phyloP scores from a whole-genome alignment of 805 yeast genomes.

The Saturnispora quitensis region DNA sequence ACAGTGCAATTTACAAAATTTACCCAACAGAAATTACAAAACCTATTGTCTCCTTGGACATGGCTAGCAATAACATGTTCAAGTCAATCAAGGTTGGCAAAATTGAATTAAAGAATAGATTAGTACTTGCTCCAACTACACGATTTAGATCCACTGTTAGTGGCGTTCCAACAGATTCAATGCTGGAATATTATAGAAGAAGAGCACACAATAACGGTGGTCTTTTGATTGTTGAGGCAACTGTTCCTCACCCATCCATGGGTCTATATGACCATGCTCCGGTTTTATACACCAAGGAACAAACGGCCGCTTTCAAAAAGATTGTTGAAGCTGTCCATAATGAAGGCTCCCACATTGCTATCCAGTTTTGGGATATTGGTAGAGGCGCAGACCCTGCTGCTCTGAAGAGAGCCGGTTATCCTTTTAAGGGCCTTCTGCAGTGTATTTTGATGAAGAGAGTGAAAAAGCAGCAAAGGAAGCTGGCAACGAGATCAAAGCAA shows the following conservation, averaged over 20 bases:
- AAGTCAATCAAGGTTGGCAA: slow-evolving; percentile 34
- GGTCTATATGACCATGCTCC: slow-evolving; percentile 37
- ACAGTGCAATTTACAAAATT: too few species aligned
- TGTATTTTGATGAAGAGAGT: slow-evolving; percentile 29
- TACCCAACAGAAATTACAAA: neutral
- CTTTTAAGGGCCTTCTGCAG: slow-evolving; percentile 31
- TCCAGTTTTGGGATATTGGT: slow-evolving; percentile 49
- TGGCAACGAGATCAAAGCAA: slow-evolving; percentile 38
- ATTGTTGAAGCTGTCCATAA: slow-evolving; percentile 42
- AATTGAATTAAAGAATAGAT: slow-evolving; percentile 30
- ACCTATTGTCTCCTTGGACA: neutral
- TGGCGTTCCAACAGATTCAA: slow-evolving; percentile 35
- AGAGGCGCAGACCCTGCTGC: slow-evolving; percentile 30
- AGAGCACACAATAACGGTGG: slow-evolving; percentile 51
- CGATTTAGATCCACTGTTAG: too few species aligned
- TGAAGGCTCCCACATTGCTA: slow-evolving; percentile 35
- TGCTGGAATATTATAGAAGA: slow-evolving; percentile 45
- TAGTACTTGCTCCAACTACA: slow-evolving; percentile 18
- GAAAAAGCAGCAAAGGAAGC: slow-evolving; percentile 29
- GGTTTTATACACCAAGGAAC: slow-evolving; percentile 41
- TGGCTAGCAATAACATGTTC: neutral
- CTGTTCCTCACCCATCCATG: slow-evolving; percentile 36
- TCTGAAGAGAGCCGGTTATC: slow-evolving; percentile 29
- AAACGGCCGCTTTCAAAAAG: slow-evolving; percentile 40
- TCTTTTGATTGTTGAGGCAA: slow-evolving; percentile 52